phyloP scores from a whole-genome alignment of 1,139 yeast genomes.

The Pichia sp. region DNA sequence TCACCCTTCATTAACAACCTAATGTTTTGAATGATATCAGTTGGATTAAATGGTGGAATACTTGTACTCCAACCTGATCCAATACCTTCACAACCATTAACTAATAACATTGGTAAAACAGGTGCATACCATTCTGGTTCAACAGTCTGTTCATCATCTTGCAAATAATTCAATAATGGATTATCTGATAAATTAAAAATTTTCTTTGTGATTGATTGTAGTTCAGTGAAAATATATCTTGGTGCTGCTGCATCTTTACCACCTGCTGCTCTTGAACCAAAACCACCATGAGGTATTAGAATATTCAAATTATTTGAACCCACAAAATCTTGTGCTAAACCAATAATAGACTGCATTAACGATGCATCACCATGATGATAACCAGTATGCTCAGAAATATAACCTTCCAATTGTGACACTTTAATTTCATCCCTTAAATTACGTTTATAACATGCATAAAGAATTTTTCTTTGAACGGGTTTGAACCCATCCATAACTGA shows the following conservation, averaged over 20 bases:
- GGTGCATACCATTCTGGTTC: slow-evolving; percentile 98
- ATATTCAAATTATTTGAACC: slow-evolving; percentile 88
- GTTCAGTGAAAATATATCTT: slow-evolving; percentile 90
- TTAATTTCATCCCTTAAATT: slow-evolving; percentile 73
- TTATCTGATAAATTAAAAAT: slow-evolving; percentile 79
- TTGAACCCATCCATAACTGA: slow-evolving; percentile 91
- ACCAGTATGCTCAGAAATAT: slow-evolving; percentile 82
- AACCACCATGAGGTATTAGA: slow-evolving; percentile 87
- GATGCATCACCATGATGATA: slow-evolving; percentile 96
- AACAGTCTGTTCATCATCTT: slow-evolving; percentile 89
- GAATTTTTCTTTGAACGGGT: slow-evolving; percentile 94
- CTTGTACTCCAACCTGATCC: slow-evolving; percentile 99
- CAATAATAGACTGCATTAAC: slow-evolving; percentile 81
- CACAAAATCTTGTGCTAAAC: slow-evolving; percentile 89
- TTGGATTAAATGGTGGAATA: slow-evolving; percentile 86
- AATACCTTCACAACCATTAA: slow-evolving; percentile 96
- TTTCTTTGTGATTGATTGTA: slow-evolving; percentile 66
- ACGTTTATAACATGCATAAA: slow-evolving; percentile 82
- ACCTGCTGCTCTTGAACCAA: slow-evolving; percentile 95
- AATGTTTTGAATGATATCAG: slow-evolving; percentile 70
- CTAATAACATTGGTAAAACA: slow-evolving; percentile 83
- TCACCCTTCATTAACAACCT: slow-evolving; percentile 69
- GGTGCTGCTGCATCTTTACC: slow-evolving; percentile 99
- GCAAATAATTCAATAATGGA: slow-evolving; percentile 69
- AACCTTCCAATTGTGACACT: slow-evolving; percentile 88